These are phyloP conservation scores for Fusarium gaditjirri DNA, from an alignment of 2,329 filamentous ascomycete species.

Conservation along the genomic window DNA sequence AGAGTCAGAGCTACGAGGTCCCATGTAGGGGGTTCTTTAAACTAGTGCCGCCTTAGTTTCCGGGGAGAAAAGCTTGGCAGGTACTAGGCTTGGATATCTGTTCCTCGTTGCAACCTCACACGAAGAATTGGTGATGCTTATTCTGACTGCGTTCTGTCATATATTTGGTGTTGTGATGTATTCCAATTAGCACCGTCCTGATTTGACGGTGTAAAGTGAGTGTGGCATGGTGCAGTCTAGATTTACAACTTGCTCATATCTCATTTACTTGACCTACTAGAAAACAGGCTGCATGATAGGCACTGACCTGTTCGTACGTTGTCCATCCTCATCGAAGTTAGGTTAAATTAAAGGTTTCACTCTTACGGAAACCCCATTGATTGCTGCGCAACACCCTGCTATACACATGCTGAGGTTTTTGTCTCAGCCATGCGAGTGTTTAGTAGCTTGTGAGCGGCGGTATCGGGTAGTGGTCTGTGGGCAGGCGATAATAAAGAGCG, in stretches of 20 bases:
- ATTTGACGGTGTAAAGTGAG: background rate
- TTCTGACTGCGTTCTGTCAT: background rate
- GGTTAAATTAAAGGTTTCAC: background rate
- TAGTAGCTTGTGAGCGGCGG: background rate
- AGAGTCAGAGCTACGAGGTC: slow-evolving; percentile 15
- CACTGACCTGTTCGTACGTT: background rate
- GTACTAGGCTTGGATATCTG: slow-evolving; percentile 23
- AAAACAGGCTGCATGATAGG: background rate
- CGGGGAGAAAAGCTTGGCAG: slow-evolving; percentile 38
- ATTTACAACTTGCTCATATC: slow-evolving; percentile 9
- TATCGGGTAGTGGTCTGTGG: background rate
- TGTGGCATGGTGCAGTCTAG: slow-evolving; percentile 14
- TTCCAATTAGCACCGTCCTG: background rate
- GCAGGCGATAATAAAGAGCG: slow-evolving; percentile 8
- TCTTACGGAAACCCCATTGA: background rate
- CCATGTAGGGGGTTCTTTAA: slow-evolving; percentile 16
- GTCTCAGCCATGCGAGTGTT: slow-evolving; percentile 7
- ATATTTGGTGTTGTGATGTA: background rate
- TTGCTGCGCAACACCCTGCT: background rate
- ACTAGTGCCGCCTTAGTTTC: slow-evolving; percentile 29
- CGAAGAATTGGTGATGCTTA: background rate
- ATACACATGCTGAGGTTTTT: slow-evolving; percentile 2
- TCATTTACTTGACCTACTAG: slow-evolving; percentile 2
- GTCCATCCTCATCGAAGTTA: background rate
- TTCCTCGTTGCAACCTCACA: slow-evolving; percentile 20